A percentile compares a stretch with the other conserved stretches of the same genome.
Conservation (phyloP, 208 protist species). For the Vickermania ingenoplastis region DNA sequence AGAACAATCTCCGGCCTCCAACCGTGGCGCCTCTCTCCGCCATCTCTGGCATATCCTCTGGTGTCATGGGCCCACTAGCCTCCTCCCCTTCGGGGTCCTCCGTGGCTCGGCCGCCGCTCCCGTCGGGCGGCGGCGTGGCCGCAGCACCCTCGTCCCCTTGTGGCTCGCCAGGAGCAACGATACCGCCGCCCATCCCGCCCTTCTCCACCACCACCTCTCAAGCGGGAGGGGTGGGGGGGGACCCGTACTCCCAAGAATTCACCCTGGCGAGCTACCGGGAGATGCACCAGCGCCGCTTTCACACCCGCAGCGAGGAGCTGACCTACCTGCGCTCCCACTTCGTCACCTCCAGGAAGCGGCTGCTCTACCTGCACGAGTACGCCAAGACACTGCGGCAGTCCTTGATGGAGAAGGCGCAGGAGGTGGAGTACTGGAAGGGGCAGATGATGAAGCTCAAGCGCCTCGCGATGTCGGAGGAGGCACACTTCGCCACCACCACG, state of each 20-base stretch:
- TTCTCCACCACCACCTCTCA: no score
- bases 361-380: conserved; percentile 42
- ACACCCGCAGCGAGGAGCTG: conserved; percentile 50
- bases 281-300: conserved; percentile 47
- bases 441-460: background rate
- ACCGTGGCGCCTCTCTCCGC: no score
- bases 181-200: no score
- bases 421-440: conserved; percentile 16
- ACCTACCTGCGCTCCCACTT: conserved; percentile 52
- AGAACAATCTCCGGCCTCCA: no score
- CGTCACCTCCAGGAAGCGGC: conserved; percentile 37
- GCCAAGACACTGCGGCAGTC: conserved; percentile 29
- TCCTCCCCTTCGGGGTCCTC: no score
- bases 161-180: no score
- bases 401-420: conserved; percentile 19
- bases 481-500: background rate
- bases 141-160: no score
- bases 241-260: conserved; percentile 20
- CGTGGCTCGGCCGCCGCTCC: no score
- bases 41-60: no score
- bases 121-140: no score
- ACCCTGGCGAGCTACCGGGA: conserved; percentile 36
- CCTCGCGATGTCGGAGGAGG: background rate
- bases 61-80: no score
- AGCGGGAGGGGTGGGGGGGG: no score